These are phyloP conservation scores for Clarkia xantiana DNA, from an alignment of 345 rosid genomes.

Conservation along the genomic window DNA sequence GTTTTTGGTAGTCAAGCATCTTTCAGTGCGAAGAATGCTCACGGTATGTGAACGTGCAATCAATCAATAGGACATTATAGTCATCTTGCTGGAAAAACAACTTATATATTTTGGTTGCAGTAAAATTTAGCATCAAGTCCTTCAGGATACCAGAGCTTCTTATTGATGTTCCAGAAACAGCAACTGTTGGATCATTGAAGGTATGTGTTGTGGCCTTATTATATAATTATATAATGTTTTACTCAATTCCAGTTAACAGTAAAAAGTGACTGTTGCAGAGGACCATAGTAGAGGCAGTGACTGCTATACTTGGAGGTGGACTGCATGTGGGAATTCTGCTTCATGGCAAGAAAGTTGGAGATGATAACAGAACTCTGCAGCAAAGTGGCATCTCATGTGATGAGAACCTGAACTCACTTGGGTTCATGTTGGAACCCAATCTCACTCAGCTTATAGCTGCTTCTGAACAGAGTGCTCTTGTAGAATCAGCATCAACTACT, in stretches of 20 bases:
- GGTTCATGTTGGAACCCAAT: constrained; percentile 73
- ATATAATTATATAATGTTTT: too few species aligned
- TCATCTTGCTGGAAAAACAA: constrained; percentile 9
- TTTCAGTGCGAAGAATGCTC: constrained; percentile 42
- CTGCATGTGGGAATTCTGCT: constrained; percentile 63
- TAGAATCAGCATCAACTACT: constrained; percentile 20
- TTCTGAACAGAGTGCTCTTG: constrained; percentile 26
- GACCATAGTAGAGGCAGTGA: constrained; percentile 67
- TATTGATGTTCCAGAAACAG: constrained; percentile 73
- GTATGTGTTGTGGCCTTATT: constrained; percentile 19
- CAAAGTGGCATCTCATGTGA: constrained; percentile 64
- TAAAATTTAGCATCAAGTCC: constrained; percentile 81
- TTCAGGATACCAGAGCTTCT: constrained; percentile 79
- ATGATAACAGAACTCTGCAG: constrained; percentile 57
- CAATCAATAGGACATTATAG: constrained; percentile 7
- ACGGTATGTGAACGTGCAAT: constrained; percentile 32
- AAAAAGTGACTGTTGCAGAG: constrained; percentile 26
- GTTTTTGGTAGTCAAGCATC: constrained; percentile 30
- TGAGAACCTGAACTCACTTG: constrained; percentile 49
- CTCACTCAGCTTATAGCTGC: constrained; percentile 22
- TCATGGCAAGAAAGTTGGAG: constrained; percentile 85
- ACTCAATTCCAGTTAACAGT: background rate
- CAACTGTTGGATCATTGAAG: constrained; percentile 81
- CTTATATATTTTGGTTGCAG: constrained; percentile 34
- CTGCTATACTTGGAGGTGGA: constrained; percentile 63